Evolutionary conservation across 495 filamentous ascomycete genomes (phyloP).

Genomic region (Podospora anserina): DNA sequence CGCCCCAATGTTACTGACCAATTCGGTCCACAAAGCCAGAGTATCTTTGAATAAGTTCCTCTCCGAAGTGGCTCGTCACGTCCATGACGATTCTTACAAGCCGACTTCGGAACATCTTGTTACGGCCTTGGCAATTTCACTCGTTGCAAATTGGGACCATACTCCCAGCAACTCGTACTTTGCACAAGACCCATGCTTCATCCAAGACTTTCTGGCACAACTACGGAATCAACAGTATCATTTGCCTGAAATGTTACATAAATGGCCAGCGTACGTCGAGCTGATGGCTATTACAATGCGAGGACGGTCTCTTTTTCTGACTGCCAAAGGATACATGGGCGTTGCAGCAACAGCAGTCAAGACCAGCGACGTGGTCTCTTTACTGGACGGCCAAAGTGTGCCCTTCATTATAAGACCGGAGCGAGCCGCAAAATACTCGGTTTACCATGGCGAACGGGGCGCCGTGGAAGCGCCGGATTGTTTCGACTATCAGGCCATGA

Average conservation of each 20-base stretch:
- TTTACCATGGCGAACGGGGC: neutral
- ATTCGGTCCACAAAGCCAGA: neutral
- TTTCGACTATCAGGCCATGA: neutral
- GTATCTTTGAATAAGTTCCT: neutral
- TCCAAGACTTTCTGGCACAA: neutral
- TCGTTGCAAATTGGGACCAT: neutral
- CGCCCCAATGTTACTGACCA: neutral
- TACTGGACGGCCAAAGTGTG: neutral
- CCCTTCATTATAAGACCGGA: neutral
- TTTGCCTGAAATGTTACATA: slow-evolving; percentile 15
- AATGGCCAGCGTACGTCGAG: slow-evolving; percentile 18
- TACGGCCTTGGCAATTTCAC: neutral
- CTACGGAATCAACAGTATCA: neutral
- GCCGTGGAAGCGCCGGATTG: neutral
- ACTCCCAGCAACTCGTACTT: neutral
- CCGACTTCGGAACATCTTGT: neutral
- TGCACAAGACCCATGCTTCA: neutral
- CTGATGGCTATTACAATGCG: slow-evolving; percentile 16
- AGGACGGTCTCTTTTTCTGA: slow-evolving; percentile 7
- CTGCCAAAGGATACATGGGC: slow-evolving; percentile 1
- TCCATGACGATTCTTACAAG: neutral
- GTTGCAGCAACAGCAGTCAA: slow-evolving; percentile 12
- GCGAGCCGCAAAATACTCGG: neutral
- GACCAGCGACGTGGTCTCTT: slow-evolving; percentile 23
- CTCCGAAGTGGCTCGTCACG: neutral